These are phyloP conservation scores for Saussurea involucrata DNA, from an alignment of 129 eudicot species.

Conservation along the genomic window DNA sequence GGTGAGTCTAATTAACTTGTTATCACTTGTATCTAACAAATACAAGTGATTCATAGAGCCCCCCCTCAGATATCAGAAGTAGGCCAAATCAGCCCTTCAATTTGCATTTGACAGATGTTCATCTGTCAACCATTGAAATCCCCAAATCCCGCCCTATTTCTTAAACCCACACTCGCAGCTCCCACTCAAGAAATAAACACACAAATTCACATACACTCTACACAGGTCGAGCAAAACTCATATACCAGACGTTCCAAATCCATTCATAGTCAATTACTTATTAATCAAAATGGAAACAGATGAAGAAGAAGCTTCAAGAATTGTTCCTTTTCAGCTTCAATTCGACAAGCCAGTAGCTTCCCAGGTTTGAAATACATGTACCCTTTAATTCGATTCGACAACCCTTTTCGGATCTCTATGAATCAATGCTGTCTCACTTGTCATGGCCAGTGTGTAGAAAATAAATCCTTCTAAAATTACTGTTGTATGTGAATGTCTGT, in stretches of 20 bases:
- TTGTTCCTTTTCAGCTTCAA: conserved; percentile 89
- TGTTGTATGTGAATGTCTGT: not conserved
- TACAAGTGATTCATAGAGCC: not conserved
- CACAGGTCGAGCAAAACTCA: not conserved
- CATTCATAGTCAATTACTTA: not conserved
- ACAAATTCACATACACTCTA: not conserved
- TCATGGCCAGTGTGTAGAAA: no score
- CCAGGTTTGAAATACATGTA: conserved; percentile 35
- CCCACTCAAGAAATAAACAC: not conserved
- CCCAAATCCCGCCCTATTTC: conserved; percentile 36
- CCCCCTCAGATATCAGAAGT: not conserved
- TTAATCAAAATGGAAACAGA: conserved; percentile 75
- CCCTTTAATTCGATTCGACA: no score
- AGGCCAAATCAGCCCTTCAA: not conserved
- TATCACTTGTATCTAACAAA: not conserved
- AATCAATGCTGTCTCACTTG: not conserved
- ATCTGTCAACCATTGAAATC: not conserved
- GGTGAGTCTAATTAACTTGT: no score
- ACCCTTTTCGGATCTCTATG: not conserved
- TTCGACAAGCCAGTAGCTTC: conserved; percentile 96
- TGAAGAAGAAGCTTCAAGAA: conserved; percentile 48
- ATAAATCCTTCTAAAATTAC: not conserved
- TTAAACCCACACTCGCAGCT: conserved; percentile 16
- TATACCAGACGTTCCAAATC: not conserved
- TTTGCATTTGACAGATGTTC: not conserved